Percentiles rank a stretch among this genome's conserved stretches.
These are phyloP conservation scores for Syzygium syzygioides DNA, from an alignment of 441 rosid genomes.

Conservation along the genomic window DNA sequence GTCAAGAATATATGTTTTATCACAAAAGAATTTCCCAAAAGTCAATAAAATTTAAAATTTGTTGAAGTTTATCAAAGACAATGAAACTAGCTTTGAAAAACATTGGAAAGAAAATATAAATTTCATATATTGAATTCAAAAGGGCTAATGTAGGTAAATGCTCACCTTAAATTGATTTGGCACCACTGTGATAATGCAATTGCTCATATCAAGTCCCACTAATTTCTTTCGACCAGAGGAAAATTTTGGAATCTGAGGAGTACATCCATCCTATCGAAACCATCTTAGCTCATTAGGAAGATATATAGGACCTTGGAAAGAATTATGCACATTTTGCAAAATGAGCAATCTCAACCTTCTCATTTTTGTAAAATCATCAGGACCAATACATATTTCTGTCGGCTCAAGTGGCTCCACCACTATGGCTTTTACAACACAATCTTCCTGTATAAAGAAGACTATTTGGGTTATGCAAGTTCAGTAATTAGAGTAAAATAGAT, in stretches of 20 bases:
- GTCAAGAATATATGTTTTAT: not conserved
- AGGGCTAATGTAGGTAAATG: not conserved
- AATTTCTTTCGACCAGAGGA: not conserved
- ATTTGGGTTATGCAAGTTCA: not conserved
- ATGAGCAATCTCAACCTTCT: not conserved
- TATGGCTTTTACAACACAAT: not conserved
- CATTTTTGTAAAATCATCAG: not conserved
- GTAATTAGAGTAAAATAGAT: too few relatives aligned
- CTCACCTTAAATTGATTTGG: not conserved
- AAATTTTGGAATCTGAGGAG: not conserved
- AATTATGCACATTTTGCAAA: fast-evolving
- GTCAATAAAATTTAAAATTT: too few relatives aligned
- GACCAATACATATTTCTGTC: fast-evolving
- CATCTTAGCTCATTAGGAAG: not conserved
- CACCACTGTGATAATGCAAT: fast-evolving
- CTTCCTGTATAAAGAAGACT: not conserved
- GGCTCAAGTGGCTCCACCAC: fast-evolving
- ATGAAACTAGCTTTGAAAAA: not conserved
- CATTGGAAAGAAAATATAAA: too few relatives aligned
- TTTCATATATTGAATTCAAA: not conserved
- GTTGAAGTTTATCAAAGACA: fast-evolving
- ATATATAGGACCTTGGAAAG: not conserved
- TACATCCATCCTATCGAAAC: not conserved
- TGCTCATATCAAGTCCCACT: not conserved
- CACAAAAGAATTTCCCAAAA: not conserved